Conservation (phyloP, 805 yeast genomes). For the Saccharomyces paradoxus region DNA sequence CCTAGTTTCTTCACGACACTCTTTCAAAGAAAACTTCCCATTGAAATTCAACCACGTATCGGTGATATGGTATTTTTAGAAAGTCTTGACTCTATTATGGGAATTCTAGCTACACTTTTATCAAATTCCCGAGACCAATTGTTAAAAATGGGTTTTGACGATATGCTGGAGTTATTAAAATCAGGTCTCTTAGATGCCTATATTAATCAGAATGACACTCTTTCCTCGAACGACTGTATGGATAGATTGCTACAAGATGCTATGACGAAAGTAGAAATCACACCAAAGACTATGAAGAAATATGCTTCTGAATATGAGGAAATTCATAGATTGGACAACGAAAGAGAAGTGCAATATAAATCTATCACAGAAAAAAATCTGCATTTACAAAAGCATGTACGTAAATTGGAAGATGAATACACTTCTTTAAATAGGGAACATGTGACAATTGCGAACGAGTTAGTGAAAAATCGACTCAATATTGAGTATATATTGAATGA, state of each 20-base stretch:
- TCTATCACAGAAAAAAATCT: conserved; percentile 61
- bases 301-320: conserved; percentile 68
- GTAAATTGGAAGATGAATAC: conserved; percentile 64
- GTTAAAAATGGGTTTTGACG: conserved; percentile 61
- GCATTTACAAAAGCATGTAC: conserved; percentile 60
- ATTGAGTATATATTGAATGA: conserved; percentile 70
- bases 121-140: conserved; percentile 52
- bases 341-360: conserved; percentile 52
- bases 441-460: conserved; percentile 74
- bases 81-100: conserved; percentile 75
- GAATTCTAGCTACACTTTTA: conserved; percentile 74
- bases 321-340: conserved; percentile 56
- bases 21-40: conserved; percentile 84
- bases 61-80: conserved; percentile 81
- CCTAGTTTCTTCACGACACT: conserved; percentile 92
- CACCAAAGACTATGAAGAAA: conserved; percentile 61
- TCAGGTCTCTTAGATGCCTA: conserved; percentile 48
- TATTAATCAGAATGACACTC: background rate
- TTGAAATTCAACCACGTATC: conserved; percentile 68
- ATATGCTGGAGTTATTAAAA: conserved; percentile 64
- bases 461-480: conserved; percentile 69
- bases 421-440: conserved; percentile 73
- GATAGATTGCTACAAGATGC: conserved; percentile 71
- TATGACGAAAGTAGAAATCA: conserved; percentile 49
- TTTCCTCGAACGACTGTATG: conserved; percentile 32